Base-by-base conservation (phyloP, 2,329 filamentous ascomycete species). In the Coniella lustricola region DNA sequence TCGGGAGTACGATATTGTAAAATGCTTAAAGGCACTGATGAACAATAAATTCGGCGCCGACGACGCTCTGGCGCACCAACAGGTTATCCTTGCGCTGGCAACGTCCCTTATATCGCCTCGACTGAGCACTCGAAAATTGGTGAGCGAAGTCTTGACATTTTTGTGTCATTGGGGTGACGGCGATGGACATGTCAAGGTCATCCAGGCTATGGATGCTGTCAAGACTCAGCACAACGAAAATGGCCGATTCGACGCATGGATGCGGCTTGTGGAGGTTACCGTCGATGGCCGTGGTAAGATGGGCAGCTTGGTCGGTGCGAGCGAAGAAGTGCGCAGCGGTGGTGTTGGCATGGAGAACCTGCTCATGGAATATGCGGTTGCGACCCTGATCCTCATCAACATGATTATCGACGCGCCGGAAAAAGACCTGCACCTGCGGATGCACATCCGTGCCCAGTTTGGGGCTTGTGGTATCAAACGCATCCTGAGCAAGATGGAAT, bases 31-130 rank as follows among this genome's bases (percentile, higher is more conserved):
- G 72, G 90, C 90, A 29, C 70, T 97, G 50, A 95, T 97, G 86
- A 98, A 98, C 80, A 98, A 96, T 78, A 96, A 95, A 65, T 97
- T 95, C 65, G 93, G 93, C 53, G 93, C 93, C 53, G 93, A 98
- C 64, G 90, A 98, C 75, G 93, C 93, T 16, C 74, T 98, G 49
- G 75, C 81, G 52, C 90, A 97, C 63, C 87, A 93, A 62, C 88
- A 91, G 62, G 87, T 97, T 54, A 84, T 96, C 54, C 82, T 94
- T 49, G 87, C 93, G 1, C 75, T 98, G 38, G 87, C 82, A 43
- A 90, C 82, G 18, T 95, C 89, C 32, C 74, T 98, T 49, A 87
- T 90, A 46, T 95, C 90, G 9, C 85, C 90, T 8, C 82, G 93
- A 44, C 74, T 98, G 50, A 93, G 90, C 42, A 97, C 93, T 1